A percentile compares a stretch with the other conserved stretches of the same genome.
phyloP scores from a whole-genome alignment of 345 rosid genomes.

The Gossypium stocksii region DNA sequence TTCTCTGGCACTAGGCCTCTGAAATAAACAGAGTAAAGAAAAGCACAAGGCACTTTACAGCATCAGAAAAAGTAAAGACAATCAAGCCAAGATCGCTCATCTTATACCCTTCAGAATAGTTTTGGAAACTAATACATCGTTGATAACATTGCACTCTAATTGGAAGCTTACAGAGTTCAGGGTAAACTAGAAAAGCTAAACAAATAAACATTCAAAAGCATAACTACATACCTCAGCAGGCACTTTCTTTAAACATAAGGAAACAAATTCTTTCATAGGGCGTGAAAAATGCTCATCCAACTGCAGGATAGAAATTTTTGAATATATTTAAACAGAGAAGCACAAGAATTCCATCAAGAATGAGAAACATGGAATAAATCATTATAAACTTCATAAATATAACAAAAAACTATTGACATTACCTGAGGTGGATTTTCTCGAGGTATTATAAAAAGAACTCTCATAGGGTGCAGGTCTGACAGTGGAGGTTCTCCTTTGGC shows the following conservation, averaged over 20 bases:
- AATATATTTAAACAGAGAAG: conserved; percentile 20
- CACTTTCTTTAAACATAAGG: conserved; percentile 82
- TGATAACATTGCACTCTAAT: not conserved
- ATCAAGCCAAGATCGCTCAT: conserved; percentile 12
- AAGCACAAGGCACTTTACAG: conserved; percentile 14
- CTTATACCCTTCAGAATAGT: conserved; percentile 7
- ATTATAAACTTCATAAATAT: conserved; percentile 19
- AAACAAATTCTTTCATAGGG: conserved; percentile 92
- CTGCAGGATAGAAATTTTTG: conserved; percentile 44
- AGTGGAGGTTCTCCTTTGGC: conserved; percentile 99
- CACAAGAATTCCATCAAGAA: conserved; percentile 20
- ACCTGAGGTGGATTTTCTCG: conserved; percentile 99
- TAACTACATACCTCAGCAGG: conserved; percentile 77
- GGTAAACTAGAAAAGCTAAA: not conserved
- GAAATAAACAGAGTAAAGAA: conserved; percentile 30
- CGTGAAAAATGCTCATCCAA: conserved; percentile 99
- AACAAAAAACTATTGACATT: conserved; percentile 27
- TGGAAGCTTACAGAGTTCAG: not conserved
- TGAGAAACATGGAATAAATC: conserved; percentile 3
- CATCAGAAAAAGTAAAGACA: conserved; percentile 13
- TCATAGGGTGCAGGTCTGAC: conserved; percentile 99
- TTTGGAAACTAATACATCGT: not conserved
- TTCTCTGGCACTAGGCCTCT: conserved; percentile 97
- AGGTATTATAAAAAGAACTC: conserved; percentile 98
- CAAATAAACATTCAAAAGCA: not conserved